Evolutionary conservation across 1,284 basidiomycete genomes (phyloP).

Genomic region (Pseudozyma pruni): DNA sequence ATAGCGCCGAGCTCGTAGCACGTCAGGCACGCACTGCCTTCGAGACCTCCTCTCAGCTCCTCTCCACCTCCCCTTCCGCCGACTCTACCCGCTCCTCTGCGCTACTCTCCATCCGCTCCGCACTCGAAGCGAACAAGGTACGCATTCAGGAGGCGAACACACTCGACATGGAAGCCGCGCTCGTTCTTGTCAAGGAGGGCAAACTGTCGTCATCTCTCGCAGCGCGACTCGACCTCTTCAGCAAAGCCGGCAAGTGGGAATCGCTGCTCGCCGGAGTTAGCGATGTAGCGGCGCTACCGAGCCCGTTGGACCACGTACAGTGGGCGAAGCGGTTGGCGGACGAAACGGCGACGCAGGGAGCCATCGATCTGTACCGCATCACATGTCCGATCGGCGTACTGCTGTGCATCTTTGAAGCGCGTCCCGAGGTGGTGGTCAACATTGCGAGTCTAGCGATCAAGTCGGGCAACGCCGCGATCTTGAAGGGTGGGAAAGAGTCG

Average conservation of each 20-base stretch:
- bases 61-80: conserved; percentile 34
- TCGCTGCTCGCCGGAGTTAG: conserved; percentile 88
- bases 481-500: conserved; percentile 65
- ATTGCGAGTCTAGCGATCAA: conserved; percentile 96
- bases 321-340: conserved; percentile 86
- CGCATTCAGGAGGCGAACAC: conserved; percentile 56
- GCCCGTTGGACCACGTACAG: conserved; percentile 86
- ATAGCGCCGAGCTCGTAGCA: conserved; percentile 40
- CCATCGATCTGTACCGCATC: conserved; percentile 87
- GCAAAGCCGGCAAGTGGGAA: conserved; percentile 86
- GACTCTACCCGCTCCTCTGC: conserved; percentile 43
- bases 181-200: conserved; percentile 80
- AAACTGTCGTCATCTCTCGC: conserved; percentile 84
- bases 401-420: conserved; percentile 95
- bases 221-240: conserved; percentile 84
- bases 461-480: conserved; percentile 76
- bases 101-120: conserved; percentile 47
- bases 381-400: conserved; percentile 97
- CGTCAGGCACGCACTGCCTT: conserved; percentile 47
- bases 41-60: conserved; percentile 25
- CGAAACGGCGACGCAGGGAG: conserved; percentile 69
- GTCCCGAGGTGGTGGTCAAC: conserved; percentile 97
- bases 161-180: conserved; percentile 71
- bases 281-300: conserved; percentile 85
- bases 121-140: conserved; percentile 44